phyloP scores from a whole-genome alignment of 164 flowering plant genomes.

The Nymphaea thermarum region DNA sequence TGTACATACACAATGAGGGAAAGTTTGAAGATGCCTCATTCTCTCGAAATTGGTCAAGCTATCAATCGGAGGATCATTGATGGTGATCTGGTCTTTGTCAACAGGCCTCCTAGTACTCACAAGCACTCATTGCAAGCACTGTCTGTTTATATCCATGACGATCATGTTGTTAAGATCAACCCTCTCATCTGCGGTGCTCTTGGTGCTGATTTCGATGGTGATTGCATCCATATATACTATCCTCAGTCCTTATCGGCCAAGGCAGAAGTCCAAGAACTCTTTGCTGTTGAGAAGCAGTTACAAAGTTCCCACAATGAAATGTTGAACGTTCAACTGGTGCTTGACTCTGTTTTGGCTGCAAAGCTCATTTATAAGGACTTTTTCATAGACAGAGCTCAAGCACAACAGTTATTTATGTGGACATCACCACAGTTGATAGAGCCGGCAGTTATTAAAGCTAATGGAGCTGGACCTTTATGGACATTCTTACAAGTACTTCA shows the following conservation, averaged over 20 bases:
- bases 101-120: constrained; percentile 94
- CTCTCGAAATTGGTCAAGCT: constrained; percentile 61
- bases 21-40: constrained; percentile 75
- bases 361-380: constrained; percentile 39
- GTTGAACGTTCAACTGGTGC: constrained; percentile 63
- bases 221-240: constrained; percentile 78
- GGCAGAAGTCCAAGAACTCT: constrained; percentile 86
- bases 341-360: constrained; percentile 63
- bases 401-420: constrained; percentile 72
- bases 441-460: constrained; percentile 46
- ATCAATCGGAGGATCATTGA: constrained; percentile 78
- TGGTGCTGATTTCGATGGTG: constrained; percentile 96
- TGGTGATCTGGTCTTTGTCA: constrained; percentile 85
- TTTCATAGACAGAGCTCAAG: constrained; percentile 27
- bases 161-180: constrained; percentile 79
- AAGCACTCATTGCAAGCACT: constrained; percentile 93
- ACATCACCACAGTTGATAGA: constrained; percentile 25
- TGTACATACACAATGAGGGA: constrained; percentile 65
- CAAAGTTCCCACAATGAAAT: constrained; percentile 83
- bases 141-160: constrained; percentile 68
- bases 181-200: constrained; percentile 91
- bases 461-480: constrained; percentile 33
- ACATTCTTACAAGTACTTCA: constrained; percentile 62
- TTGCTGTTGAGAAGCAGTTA: constrained; percentile 79
- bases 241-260: constrained; percentile 87